These are phyloP conservation scores for Rusavskia elegans DNA, from an alignment of 495 filamentous ascomycete genomes.

Conservation along the genomic window DNA sequence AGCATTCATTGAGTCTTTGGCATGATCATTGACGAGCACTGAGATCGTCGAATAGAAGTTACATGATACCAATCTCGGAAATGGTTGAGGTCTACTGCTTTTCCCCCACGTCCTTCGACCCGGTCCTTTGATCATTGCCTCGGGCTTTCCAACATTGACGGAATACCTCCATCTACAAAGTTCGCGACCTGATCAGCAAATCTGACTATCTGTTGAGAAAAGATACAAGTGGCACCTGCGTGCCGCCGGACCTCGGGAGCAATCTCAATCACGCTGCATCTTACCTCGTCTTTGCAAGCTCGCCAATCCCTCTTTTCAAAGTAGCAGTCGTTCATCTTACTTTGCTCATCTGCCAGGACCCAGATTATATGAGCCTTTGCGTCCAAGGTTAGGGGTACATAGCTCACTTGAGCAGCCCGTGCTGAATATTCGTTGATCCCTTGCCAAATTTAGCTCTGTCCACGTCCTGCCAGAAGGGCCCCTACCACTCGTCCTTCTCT, in stretches of 20 bases:
- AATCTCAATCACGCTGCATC: slow-evolving; percentile 14
- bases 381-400: background rate
- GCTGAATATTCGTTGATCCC: slow-evolving; percentile 95
- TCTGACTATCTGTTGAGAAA: background rate
- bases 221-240: background rate
- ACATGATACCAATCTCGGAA: too few species aligned
- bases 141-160: slow-evolving; percentile 84
- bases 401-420: slow-evolving; percentile 76
- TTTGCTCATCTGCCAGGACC: slow-evolving; percentile 57
- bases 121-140: slow-evolving; percentile 72
- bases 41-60: too few species aligned
- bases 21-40: too few species aligned
- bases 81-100: background rate
- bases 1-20: too few species aligned
- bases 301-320: slow-evolving; percentile 96
- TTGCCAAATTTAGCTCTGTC: slow-evolving; percentile 20
- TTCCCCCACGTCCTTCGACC: slow-evolving; percentile 41
- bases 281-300: slow-evolving; percentile 73
- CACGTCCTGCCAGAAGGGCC: background rate
- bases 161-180: slow-evolving; percentile 74
- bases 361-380: background rate
- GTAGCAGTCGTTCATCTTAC: slow-evolving; percentile 86
- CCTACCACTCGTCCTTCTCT: slow-evolving; percentile 90
- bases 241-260: background rate
- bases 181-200: background rate